These are phyloP conservation scores for Sarcomyxa edulis DNA, from an alignment of 768 basidiomycete genomes.

Conservation along the genomic window DNA sequence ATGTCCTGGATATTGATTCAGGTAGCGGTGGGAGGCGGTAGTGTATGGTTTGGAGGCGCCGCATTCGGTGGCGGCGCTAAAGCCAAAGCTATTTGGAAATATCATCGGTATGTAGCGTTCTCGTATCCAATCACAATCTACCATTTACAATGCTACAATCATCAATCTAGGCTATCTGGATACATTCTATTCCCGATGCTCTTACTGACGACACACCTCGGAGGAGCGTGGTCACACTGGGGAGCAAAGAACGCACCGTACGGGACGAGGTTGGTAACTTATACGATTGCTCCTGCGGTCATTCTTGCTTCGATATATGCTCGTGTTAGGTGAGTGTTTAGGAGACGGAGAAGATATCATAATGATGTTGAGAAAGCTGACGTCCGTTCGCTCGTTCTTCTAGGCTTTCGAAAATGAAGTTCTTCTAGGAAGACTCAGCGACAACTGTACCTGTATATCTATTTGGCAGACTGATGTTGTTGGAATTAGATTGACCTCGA, in stretches of 20 bases:
- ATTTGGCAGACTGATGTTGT: too few species aligned
- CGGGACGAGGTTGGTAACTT: constrained; percentile 43
- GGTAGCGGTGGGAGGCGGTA: constrained; percentile 59
- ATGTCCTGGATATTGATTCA: constrained; percentile 61
- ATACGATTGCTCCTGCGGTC: constrained; percentile 47
- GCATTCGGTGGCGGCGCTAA: constrained; percentile 66
- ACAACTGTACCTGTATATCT: too few species aligned
- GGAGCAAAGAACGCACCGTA: constrained; percentile 28
- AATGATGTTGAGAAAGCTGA: background rate
- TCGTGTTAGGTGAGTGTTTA: constrained; percentile 53
- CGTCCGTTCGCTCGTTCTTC: background rate
- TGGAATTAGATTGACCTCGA: too few species aligned
- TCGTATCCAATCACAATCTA: background rate
- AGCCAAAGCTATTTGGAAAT: constrained; percentile 79
- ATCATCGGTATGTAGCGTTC: constrained; percentile 53
- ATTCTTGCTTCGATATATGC: constrained; percentile 37
- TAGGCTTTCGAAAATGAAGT: constrained; percentile 64
- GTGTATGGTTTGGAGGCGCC: constrained; percentile 70
- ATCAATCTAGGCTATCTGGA: constrained; percentile 53
- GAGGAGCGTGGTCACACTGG: constrained; percentile 69
- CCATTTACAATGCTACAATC: constrained; percentile 1
- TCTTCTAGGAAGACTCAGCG: too few species aligned
- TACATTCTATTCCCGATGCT: constrained; percentile 62
- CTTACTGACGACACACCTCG: constrained; percentile 61
- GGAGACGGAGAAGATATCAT: too few species aligned